Evolutionary conservation across 495 filamentous ascomycete species (phyloP), one percentile per base, ranked within the genome.

Genomic region (Opeltia flavorubescens): DNA sequence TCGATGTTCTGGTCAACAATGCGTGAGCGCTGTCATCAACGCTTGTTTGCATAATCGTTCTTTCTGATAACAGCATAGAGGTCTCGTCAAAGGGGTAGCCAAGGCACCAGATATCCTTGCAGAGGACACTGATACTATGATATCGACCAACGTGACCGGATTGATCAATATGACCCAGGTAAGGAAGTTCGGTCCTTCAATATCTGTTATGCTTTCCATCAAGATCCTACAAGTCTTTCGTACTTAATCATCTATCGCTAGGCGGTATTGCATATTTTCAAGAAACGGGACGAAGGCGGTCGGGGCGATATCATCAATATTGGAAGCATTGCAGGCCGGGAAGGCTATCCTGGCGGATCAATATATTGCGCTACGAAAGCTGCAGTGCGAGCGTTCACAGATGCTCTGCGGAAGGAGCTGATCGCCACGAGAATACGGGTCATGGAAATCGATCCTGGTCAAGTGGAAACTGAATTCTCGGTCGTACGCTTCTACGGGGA

Each of bases 321-420:
- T 59, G 91, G 91, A 46, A 89, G 83, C 55, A 91, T 98, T 59
- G 91, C 91, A 21, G 91, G 91, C 20, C 77, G 91, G 31, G 89
- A 95, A 55, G 73, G 83, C 9, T 98, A 98, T 64, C 68, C 78
- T 4, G 88, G 93, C 36, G 91, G 91, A 21, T 80, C 81, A 55
- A 94, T 98, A 54, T 98, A 98, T 74, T 98, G 91, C 64, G 87
- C 91, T 2, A 89, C 84, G 40, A 98, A 98, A 68, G 89, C 91
- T 11, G 91, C 91, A 3, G 80, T 96, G 33, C 78, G 83, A 40
- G 81, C 71, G 45, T 98, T 95, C 66, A 93, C 91, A 0, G 89
- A 95, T 43, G 72, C 84, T 13, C 64, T 98, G 55, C 74, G 91
- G 55, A 86, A 81, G 67, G 91, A 98, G 70, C 72, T 95, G 39